Percentiles rank a stretch among this genome's conserved stretches.
phyloP scores from a whole-genome alignment of 495 filamentous ascomycete genomes.

The Letharia columbiana region DNA sequence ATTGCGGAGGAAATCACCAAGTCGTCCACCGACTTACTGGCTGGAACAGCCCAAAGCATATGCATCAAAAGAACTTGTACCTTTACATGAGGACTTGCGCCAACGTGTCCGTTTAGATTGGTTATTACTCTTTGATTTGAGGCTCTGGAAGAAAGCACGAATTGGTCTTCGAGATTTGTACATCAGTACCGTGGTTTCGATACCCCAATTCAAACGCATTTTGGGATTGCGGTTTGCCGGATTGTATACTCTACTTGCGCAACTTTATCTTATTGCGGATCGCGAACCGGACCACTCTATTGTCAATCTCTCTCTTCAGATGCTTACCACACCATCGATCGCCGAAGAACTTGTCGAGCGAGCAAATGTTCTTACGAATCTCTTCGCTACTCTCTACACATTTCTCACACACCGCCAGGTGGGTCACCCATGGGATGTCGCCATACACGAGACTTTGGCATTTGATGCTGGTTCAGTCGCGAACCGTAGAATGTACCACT shows the following conservation, averaged over 20 bases:
- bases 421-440: conserved; percentile 79
- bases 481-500: conserved; percentile 91
- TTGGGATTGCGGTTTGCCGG: conserved; percentile 86
- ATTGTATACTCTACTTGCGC: conserved; percentile 84
- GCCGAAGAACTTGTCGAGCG: conserved; percentile 87
- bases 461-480: conserved; percentile 90
- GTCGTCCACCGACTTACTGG: conserved; percentile 69
- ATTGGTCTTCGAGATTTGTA: conserved; percentile 87
- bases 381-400: conserved; percentile 94
- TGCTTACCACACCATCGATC: conserved; percentile 93
- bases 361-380: conserved; percentile 91
- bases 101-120: conserved; percentile 86
- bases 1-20: conserved; percentile 23
- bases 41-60: conserved; percentile 65
- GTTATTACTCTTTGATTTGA: conserved; percentile 91
- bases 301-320: conserved; percentile 91
- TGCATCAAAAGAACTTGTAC: conserved; percentile 40
- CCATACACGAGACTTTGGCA: conserved; percentile 71
- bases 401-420: conserved; percentile 95
- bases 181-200: conserved; percentile 89
- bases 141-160: conserved; percentile 92
- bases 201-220: conserved; percentile 94
- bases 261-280: conserved; percentile 93
- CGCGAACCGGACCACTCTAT: conserved; percentile 97
- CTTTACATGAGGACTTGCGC: conserved; percentile 73